Conservation (phyloP, 306 rosid species). For the Gastrolobium villosum region DNA sequence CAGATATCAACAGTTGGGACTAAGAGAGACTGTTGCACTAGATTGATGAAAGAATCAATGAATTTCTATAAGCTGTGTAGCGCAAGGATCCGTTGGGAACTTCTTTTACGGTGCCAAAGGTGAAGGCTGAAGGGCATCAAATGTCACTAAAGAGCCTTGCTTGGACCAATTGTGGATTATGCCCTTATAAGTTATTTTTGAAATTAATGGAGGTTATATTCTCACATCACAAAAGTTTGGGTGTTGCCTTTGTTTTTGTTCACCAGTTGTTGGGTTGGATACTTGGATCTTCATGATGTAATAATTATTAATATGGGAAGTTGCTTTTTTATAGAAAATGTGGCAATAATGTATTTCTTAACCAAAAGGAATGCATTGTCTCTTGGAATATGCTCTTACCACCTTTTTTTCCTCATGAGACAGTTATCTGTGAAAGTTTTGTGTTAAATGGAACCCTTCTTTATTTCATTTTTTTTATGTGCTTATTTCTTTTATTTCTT, state of each 20-base stretch:
- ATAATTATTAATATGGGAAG: background rate
- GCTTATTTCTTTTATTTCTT: conserved; percentile 28
- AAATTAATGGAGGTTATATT: conserved; percentile 1
- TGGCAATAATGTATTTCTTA: conserved; percentile 18
- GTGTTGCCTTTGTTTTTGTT: background rate
- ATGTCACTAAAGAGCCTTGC: conserved; percentile 17
- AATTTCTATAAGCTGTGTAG: conserved; percentile 10
- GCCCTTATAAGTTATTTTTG: background rate
- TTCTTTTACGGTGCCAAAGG: conserved; percentile 7
- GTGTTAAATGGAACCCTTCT: background rate
- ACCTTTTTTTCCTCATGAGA: background rate
- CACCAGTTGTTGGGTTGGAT: background rate
- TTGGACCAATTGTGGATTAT: background rate
- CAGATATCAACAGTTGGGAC: conserved; percentile 11
- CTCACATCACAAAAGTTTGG: conserved; percentile 5
- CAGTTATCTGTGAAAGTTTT: background rate
- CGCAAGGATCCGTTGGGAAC: conserved; percentile 21
- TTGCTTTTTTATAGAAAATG: background rate
- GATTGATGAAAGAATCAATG: conserved; percentile 2
- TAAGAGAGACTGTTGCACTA: background rate
- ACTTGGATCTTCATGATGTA: background rate
- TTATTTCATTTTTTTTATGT: background rate
- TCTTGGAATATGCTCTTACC: conserved; percentile 22
- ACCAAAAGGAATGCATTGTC: background rate
- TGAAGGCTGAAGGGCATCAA: conserved; percentile 5